Evolutionary conservation across 2,329 filamentous ascomycete species (phyloP).

Genomic region (Clonostachys rosea): DNA sequence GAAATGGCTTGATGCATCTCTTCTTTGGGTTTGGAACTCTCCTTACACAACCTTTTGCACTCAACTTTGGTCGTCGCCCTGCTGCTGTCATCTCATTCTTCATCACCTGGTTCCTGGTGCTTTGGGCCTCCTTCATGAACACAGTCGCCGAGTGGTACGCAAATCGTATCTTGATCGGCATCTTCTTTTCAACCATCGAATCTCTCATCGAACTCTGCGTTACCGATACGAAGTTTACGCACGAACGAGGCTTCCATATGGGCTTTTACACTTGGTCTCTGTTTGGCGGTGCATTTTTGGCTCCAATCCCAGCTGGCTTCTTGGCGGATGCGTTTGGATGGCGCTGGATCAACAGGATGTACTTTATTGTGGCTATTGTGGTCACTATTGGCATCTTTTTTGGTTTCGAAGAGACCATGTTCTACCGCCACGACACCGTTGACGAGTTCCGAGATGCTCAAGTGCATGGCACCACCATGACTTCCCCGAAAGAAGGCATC

Average conservation of each 20-base stretch:
- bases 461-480: too few relatives aligned
- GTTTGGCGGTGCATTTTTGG: not conserved
- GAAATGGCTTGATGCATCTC: too few relatives aligned
- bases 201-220: constrained; percentile 39
- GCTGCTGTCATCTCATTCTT: too few relatives aligned
- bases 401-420: too few relatives aligned
- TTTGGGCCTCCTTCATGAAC: not conserved
- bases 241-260: constrained; percentile 36
- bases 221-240: constrained; percentile 32
- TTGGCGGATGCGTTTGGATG: constrained; percentile 12
- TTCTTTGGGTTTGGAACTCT: too few relatives aligned
- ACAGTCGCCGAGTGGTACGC: constrained; percentile 34
- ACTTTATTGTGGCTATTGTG: too few relatives aligned
- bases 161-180: constrained; percentile 33
- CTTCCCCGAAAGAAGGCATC: too few relatives aligned
- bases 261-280: constrained; percentile 33
- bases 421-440: too few relatives aligned
- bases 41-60: too few relatives aligned
- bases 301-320: constrained; percentile 1
- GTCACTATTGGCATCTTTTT: too few relatives aligned
- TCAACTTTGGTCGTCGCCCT: too few relatives aligned
- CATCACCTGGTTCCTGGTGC: not conserved
- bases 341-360: constrained; percentile 11
- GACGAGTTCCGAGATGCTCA: too few relatives aligned
- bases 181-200: constrained; percentile 39